Base-by-base conservation (phyloP, 768 basidiomycete species). In the Grammothele lineata region DNA sequence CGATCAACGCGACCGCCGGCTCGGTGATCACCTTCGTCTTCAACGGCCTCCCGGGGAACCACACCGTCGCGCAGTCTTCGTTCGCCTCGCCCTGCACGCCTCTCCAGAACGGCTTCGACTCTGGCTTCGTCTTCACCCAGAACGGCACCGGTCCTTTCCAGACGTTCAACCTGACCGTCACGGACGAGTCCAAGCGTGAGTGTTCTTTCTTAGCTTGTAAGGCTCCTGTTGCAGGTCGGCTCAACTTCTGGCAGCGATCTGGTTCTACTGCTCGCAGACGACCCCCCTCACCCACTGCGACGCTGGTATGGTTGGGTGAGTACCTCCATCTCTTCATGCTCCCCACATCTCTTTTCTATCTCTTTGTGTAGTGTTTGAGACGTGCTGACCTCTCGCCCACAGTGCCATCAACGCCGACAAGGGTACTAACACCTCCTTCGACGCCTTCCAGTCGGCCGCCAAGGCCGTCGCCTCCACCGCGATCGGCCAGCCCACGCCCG, bases 251-350 rank as follows among this genome's bases (percentile, higher is more conserved):
- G 67, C 45, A 66, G 78, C 78, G 4, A 70, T 80, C 37, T 81
- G 76, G 75, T 78, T 79, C 70, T 80, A 66, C 71, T 81, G 79
- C 67, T 75, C 77, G 50, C 75, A 75, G 57, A 59, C 68, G n/a
- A 0, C 37, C 2, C 72, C 71, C 1, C 1, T 34, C 2, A 60
- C 66, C 11, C 78, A 81, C 60, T 80, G 79, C 53, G 37, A 47
- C 9, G 45, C 59, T 7, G 66, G 66, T 45, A 68, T 68, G 66
- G 66, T 67, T 22, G 66, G 65, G 62, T 65, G 46, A 7, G 47
- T 32, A 4, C n/a, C 27, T 15, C 32, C 19, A 12, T 17, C 32
- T 5, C 5, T n/a, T n/a, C n/a, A n/a, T n/a, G n/a, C n/a, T n/a
- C n/a, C 35, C 1, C 11, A 5, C 9, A 3, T 30, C 11, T 18